Base-by-base conservation (phyloP, 1,139 yeast species). In the Scheffersomyces lignicola region DNA sequence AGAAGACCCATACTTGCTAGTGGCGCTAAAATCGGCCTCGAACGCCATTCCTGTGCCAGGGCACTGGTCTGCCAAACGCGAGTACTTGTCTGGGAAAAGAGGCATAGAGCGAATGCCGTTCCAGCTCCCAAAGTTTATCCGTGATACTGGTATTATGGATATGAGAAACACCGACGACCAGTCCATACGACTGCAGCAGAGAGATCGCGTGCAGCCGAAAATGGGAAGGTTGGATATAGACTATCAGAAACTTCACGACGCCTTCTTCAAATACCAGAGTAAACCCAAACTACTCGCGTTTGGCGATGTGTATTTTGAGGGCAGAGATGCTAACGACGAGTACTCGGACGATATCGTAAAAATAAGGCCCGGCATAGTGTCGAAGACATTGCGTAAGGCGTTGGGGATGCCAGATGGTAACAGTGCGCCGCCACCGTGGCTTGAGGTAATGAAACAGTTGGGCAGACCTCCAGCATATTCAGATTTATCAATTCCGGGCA, bases 381-480 rank as follows among this genome's bases (percentile, higher is more conserved):
- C 92, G 8, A 49, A 56, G 6, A 73, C 72, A 15, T 65, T 92
- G 17, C 60, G 81, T 26, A 61, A 63, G 5, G 97, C 96, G 0
- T 60, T 92, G 47, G 92, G 88, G 0, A 67, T 90, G 51, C 73
- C 78, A 0, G 75, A 73, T 2, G 77, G 78, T 24, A 68, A 67
- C 18, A 39, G 39, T 7, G 50, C 47, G 5, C 71, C 73, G 1
- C 72, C 83, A 1, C 96, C 97, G 0, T 92, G 97, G 97, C 70
- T 84, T 15, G 57, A 72, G 4, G 73, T 76, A 29, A 83, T 90
- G 89, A 73, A 72, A 36, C 70, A 76, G 37, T 52, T 77, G 15
- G 97, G 97, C 0, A 80, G 86, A 22, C 97, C 98, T 0, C 96
- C 96, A 0, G 73, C 90, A 11, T 92, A 89, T 56, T 80, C 80